These are phyloP conservation scores for cucumber (Cucumis sativus) DNA, from an alignment of 306 rosid genomes.

Conservation along the genomic window Cucumber_9930_V3 NC_026657.2:40220501-40221000, in stretches of 20 bases:
- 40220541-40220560: too few species aligned
- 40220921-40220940: background rate
- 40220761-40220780: constrained; percentile 14
- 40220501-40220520: too few species aligned
- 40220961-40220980: background rate
- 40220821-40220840: constrained; percentile 19
- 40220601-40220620: too few species aligned
- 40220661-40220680: too few species aligned
- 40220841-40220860: constrained; percentile 27
- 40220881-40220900: background rate
- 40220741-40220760: background rate
- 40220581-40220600: too few species aligned
- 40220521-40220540: too few species aligned
- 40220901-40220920: background rate
- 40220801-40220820: constrained; percentile 34
- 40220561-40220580: too few species aligned
- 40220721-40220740: background rate
- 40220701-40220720: background rate
- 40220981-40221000: too few species aligned
- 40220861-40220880: background rate
- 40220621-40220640: too few species aligned
- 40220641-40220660: too few species aligned
- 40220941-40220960: background rate
- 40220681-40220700: too few species aligned
- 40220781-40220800: constrained; percentile 27